Percentiles rank a stretch among this genome's conserved stretches.
Evolutionary conservation across 2,329 filamentous ascomycete species (phyloP).

Genomic region (Sclerotinia borealis): DNA sequence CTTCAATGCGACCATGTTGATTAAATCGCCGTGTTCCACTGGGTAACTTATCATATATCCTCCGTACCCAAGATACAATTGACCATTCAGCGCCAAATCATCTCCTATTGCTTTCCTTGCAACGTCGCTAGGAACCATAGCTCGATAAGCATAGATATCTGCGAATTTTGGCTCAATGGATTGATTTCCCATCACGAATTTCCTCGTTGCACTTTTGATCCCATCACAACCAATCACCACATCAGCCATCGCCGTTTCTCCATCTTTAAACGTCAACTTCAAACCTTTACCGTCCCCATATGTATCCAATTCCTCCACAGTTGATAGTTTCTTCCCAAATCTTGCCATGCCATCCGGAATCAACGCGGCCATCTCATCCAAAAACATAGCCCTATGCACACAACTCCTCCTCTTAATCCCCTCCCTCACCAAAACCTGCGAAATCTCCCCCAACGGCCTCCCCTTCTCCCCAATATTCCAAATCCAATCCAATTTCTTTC

Average conservation of each 20-base stretch:
- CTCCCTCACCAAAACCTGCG: not conserved
- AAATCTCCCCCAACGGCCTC: not conserved
- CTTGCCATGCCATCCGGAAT: not conserved
- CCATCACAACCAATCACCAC: constrained; percentile 58
- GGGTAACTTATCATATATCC: constrained; percentile 16
- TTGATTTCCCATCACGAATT: constrained; percentile 43
- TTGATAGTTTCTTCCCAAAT: not conserved
- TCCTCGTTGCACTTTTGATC: constrained; percentile 51
- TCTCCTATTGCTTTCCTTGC: constrained; percentile 44
- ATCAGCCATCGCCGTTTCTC: constrained; percentile 31
- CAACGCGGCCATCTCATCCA: constrained; percentile 3
- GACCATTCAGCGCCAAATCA: constrained; percentile 35
- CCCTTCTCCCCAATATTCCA: not conserved
- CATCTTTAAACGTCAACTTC: constrained; percentile 3
- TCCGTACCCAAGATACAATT: constrained; percentile 13
- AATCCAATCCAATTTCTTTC: not conserved
- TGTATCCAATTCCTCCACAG: not conserved
- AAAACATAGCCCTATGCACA: constrained; percentile 6
- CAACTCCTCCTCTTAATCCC: not conserved
- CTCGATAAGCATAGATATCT: constrained; percentile 56
- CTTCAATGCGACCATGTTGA: constrained; percentile 13
- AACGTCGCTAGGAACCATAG: constrained; percentile 52
- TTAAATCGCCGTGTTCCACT: constrained; percentile 12
- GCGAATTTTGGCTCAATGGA: constrained; percentile 38
- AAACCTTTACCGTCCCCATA: not conserved